These are phyloP conservation scores for Helianthus tuberosus DNA, from an alignment of 129 eudicot genomes.

Conservation along the genomic window DNA sequence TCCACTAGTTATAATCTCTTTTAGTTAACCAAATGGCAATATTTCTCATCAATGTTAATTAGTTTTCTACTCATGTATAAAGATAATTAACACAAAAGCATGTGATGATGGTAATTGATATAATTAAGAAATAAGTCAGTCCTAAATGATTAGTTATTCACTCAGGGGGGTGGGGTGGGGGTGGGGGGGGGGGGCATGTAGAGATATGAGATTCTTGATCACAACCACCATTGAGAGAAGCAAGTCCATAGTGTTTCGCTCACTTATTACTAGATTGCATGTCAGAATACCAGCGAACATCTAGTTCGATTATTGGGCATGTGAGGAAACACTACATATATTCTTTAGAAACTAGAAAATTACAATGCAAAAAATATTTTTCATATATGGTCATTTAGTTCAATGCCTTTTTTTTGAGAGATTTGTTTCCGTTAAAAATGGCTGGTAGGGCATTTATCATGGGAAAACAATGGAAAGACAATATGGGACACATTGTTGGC, in stretches of 20 bases:
- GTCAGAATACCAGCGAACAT: conserved; percentile 6
- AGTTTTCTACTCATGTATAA: neutral
- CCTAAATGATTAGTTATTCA: neutral
- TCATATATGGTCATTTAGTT: conserved; percentile 15
- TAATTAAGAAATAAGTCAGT: neutral
- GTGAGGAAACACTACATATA: no score
- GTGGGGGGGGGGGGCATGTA: neutral
- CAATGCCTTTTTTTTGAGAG: conserved; percentile 8
- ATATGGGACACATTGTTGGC: conserved; percentile 28
- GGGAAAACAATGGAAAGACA: conserved; percentile 25
- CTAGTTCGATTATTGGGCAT: conserved; percentile 21
- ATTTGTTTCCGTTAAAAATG: conserved; percentile 27
- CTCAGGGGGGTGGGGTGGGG: neutral
- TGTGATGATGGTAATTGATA: neutral
- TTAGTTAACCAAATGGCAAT: neutral
- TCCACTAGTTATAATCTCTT: neutral
- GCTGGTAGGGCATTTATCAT: conserved; percentile 23
- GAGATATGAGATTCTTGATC: neutral
- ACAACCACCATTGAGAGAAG: neutral
- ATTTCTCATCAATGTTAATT: neutral
- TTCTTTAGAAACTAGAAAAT: no score
- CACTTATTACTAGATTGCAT: neutral
- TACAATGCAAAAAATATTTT: conserved; percentile 23
- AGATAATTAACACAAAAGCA: neutral
- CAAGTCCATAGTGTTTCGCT: neutral